A percentile compares a stretch with the other conserved stretches of the same genome.
Evolutionary conservation across 371 early-diverging fungal species (phyloP).

Genomic region (Capniomyces stellatus): DNA sequence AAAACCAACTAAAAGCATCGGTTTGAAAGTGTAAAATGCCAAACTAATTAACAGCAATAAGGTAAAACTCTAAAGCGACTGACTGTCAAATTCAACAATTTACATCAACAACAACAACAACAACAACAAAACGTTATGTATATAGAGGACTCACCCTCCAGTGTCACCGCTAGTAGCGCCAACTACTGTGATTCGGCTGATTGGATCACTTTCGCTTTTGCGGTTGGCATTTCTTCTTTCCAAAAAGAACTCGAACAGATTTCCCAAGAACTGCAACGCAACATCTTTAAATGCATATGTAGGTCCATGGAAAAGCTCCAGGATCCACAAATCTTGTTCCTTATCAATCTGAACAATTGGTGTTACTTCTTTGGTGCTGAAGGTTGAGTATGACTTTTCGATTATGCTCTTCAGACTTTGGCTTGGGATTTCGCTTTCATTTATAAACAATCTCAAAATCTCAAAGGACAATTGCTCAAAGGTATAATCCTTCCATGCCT

Average conservation of each 20-base stretch:
- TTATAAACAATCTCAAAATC: conserved; percentile 68
- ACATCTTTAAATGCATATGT: conserved; percentile 97
- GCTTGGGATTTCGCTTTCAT: conserved; percentile 53
- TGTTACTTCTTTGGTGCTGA: conserved; percentile 54
- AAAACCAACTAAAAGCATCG: background rate
- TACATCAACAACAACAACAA: too few relatives aligned
- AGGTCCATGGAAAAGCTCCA: conserved; percentile 94
- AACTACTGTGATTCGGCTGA: conserved; percentile 67
- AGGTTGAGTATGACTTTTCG: conserved; percentile 56
- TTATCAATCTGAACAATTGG: conserved; percentile 56
- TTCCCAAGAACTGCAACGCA: conserved; percentile 89
- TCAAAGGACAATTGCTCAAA: conserved; percentile 68
- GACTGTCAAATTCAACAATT: too few relatives aligned
- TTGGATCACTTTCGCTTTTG: conserved; percentile 22
- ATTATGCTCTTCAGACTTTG: conserved; percentile 47
- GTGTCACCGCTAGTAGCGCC: conserved; percentile 97
- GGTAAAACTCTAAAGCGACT: too few relatives aligned
- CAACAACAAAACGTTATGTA: conserved; percentile 18
- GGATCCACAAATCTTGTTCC: conserved; percentile 27
- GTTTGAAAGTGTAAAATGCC: background rate
- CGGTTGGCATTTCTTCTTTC: conserved; percentile 45
- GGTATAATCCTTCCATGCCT: conserved; percentile 47
- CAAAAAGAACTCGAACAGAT: conserved; percentile 92
- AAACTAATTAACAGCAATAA: too few relatives aligned
- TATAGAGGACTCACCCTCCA: conserved; percentile 25